phyloP scores from a whole-genome alignment of 1,284 basidiomycete genomes.

The Cryptococcus sp. region DNA sequence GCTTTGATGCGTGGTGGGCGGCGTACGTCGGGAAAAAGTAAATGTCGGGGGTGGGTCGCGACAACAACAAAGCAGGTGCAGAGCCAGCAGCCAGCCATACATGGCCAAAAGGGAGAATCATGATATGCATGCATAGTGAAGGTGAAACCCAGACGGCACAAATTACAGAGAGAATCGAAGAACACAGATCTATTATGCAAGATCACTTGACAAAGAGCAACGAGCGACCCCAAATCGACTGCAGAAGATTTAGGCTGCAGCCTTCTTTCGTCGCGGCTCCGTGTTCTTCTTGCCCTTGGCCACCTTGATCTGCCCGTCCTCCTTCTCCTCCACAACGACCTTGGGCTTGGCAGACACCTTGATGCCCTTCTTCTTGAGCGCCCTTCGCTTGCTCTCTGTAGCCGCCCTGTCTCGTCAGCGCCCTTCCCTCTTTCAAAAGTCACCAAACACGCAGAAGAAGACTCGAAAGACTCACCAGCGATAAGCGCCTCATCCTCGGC shows the following conservation, averaged over 20 bases:
- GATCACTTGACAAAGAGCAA: no score
- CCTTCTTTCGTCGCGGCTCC: constrained; percentile 27
- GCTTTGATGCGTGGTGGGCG: constrained; percentile 46
- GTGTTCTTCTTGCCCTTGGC: constrained; percentile 42
- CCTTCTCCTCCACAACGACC: constrained; percentile 11
- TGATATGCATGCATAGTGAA: constrained; percentile 3
- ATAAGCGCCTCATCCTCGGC: constrained; percentile 49
- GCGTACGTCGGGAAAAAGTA: constrained; percentile 21
- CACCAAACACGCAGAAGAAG: neutral
- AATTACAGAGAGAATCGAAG: constrained; percentile 4
- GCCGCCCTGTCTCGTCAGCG: neutral
- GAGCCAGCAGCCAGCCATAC: neutral
- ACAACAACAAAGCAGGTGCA: neutral
- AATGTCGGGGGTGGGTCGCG: neutral
- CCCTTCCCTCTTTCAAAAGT: no score
- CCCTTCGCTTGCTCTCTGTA: constrained; percentile 49
- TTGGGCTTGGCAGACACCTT: constrained; percentile 34
- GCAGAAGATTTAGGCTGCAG: neutral
- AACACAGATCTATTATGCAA: neutral
- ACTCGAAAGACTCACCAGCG: constrained; percentile 40
- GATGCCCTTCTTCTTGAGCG: constrained; percentile 53
- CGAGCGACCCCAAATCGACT: no score
- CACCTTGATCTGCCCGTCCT: constrained; percentile 23
- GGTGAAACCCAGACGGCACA: neutral
- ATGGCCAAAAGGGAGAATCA: neutral